Evolutionary conservation across 2,329 filamentous ascomycete genomes (phyloP).

Genomic region (Pestalotiopsis sp.): DNA sequence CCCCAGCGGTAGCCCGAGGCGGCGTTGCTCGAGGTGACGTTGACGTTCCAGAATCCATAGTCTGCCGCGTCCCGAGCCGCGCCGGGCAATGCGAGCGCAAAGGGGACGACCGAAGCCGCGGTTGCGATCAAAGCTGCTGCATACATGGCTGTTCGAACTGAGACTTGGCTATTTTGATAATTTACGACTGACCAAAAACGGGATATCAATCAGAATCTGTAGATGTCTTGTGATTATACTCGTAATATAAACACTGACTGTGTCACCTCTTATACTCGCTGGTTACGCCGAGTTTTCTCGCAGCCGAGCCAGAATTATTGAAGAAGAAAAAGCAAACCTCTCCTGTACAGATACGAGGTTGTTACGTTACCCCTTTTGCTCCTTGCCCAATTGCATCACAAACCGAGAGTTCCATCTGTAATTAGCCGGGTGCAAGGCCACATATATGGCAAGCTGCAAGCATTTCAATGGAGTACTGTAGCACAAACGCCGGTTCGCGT

Average conservation of each 20-base stretch:
- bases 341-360: not conserved
- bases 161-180: not conserved
- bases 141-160: not conserved
- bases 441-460: not conserved
- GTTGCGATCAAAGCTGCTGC: not conserved
- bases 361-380: not conserved
- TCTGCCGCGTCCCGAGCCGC: not conserved
- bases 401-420: not conserved
- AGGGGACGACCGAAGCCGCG: not conserved
- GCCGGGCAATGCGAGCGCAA: not conserved
- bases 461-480: no score
- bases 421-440: not conserved
- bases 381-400: not conserved
- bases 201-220: not conserved
- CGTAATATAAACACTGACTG: not conserved
- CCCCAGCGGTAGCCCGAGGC: not conserved
- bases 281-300: not conserved
- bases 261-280: not conserved
- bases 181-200: no score
- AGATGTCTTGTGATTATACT: not conserved
- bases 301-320: not conserved
- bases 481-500: not conserved
- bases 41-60: not conserved
- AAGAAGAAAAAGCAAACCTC: not conserved
- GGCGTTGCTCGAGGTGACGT: not conserved